A percentile compares a stretch with the other conserved stretches of the same genome.
These are phyloP conservation scores for Penicillium sp. DNA, from an alignment of 2,329 filamentous ascomycete species.

Conservation along the genomic window DNA sequence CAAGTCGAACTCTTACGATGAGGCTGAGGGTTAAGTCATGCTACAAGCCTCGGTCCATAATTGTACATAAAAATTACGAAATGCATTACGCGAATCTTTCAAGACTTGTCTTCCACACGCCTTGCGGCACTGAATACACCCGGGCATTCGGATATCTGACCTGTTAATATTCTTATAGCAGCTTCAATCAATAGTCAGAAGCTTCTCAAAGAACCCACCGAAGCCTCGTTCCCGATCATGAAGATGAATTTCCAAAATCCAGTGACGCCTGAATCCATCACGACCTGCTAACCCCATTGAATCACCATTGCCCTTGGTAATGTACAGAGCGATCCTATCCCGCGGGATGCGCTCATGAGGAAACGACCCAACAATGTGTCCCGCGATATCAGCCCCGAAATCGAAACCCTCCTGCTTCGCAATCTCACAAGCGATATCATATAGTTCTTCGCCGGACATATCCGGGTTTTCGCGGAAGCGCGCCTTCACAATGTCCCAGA, in stretches of 20 bases:
- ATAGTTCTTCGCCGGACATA: slow-evolving; percentile 54
- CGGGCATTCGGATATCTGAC: neutral
- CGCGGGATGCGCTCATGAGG: slow-evolving; percentile 54
- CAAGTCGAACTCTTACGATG: slow-evolving; percentile 90
- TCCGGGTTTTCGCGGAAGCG: slow-evolving; percentile 41
- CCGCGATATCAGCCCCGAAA: slow-evolving; percentile 49
- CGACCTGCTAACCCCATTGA: slow-evolving; percentile 42
- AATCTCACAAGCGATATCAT: slow-evolving; percentile 44
- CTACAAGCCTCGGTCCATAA: neutral
- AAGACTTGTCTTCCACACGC: neutral
- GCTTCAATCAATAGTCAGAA: slow-evolving; percentile 27
- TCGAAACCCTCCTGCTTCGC: slow-evolving; percentile 45
- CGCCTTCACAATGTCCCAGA: slow-evolving; percentile 49
- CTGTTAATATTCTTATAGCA: too few relatives aligned
- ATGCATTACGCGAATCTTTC: neutral
- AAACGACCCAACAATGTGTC: slow-evolving; percentile 55
- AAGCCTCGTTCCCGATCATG: slow-evolving; percentile 41
- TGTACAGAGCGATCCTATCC: slow-evolving; percentile 50
- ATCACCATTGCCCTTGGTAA: slow-evolving; percentile 47
- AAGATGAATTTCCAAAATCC: slow-evolving; percentile 55
- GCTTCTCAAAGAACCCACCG: slow-evolving; percentile 48
- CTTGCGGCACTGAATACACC: neutral
- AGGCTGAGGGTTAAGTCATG: slow-evolving; percentile 57
- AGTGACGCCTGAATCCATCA: slow-evolving; percentile 49
- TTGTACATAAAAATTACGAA: slow-evolving; percentile 10